Evolutionary conservation across 345 rosid genomes (phyloP).

Genomic region (Camelina laxa): DNA sequence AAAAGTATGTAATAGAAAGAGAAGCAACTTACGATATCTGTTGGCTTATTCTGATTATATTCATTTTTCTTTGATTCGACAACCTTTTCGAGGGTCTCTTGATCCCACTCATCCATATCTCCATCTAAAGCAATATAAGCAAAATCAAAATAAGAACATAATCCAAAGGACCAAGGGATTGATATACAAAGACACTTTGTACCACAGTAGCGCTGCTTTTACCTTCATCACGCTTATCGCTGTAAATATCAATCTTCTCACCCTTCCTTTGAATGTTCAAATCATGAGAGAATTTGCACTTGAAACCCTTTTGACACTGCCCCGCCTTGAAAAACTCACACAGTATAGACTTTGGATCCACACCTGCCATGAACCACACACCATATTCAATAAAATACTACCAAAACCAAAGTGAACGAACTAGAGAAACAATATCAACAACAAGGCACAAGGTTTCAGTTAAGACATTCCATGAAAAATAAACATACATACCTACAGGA

Average conservation of each 20-base stretch:
- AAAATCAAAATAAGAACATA: conserved; percentile 23
- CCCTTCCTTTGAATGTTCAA: conserved; percentile 97
- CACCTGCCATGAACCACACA: conserved; percentile 57
- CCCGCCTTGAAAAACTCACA: conserved; percentile 92
- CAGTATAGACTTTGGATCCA: conserved; percentile 91
- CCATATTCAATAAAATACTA: neutral
- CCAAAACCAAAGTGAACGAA: neutral
- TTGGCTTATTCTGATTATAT: conserved; percentile 91
- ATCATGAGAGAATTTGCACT: conserved; percentile 97
- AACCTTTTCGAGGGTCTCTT: conserved; percentile 88
- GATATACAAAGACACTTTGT: neutral
- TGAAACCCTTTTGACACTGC: conserved; percentile 87
- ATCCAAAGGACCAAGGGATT: neutral
- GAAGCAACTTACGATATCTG: conserved; percentile 72
- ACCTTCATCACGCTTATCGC: conserved; percentile 92
- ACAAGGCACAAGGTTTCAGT: neutral
- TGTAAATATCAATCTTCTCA: conserved; percentile 87
- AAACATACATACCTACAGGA: conserved; percentile 59
- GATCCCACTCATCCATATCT: conserved; percentile 98
- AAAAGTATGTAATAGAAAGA: conserved; percentile 1
- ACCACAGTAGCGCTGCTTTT: neutral
- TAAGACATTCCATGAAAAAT: neutral
- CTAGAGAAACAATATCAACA: neutral
- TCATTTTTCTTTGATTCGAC: conserved; percentile 84
- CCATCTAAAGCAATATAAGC: conserved; percentile 44